These are phyloP conservation scores for Ogataea pignaliae DNA, from an alignment of 805 yeast species.

Conservation along the genomic window DNA sequence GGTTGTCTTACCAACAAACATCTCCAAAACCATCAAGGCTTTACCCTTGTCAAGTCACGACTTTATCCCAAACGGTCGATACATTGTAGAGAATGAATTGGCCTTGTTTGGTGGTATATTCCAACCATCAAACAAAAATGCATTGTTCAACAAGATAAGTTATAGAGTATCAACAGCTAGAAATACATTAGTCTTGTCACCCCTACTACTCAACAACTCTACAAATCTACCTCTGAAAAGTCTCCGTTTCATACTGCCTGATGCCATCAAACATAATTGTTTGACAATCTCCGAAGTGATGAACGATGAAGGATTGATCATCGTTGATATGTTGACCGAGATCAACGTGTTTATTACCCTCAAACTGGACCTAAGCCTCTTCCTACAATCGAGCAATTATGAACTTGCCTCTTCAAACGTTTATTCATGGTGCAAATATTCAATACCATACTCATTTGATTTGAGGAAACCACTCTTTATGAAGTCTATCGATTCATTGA, in stretches of 20 bases:
- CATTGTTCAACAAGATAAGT: slow-evolving; percentile 11
- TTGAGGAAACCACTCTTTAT: slow-evolving; percentile 52
- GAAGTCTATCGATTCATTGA: slow-evolving; percentile 38
- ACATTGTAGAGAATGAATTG: slow-evolving; percentile 3
- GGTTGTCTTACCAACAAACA: slow-evolving; percentile 8
- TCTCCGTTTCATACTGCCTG: slow-evolving; percentile 38
- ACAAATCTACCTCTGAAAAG: slow-evolving; percentile 33
- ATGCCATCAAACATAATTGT: slow-evolving; percentile 33
- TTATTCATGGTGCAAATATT: slow-evolving; percentile 60
- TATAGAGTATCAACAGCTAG: slow-evolving; percentile 12
- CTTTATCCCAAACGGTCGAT: background rate
- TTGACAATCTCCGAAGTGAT: slow-evolving; percentile 31
- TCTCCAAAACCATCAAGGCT: slow-evolving; percentile 12
- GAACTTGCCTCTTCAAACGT: slow-evolving; percentile 24
- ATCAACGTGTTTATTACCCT: slow-evolving; percentile 50
- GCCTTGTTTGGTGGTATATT: slow-evolving; percentile 13
- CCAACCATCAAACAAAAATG: slow-evolving; percentile 5
- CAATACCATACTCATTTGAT: slow-evolving; percentile 64
- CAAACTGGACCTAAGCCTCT: slow-evolving; percentile 38
- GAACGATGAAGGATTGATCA: slow-evolving; percentile 26
- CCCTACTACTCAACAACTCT: slow-evolving; percentile 34
- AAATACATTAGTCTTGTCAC: slow-evolving; percentile 29
- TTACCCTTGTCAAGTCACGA: slow-evolving; percentile 1
- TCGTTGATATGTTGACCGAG: slow-evolving; percentile 53
- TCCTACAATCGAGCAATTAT: slow-evolving; percentile 24